Evolutionary conservation across 371 early-diverging fungal genomes (phyloP).

Genomic region (Circinella minor): DNA sequence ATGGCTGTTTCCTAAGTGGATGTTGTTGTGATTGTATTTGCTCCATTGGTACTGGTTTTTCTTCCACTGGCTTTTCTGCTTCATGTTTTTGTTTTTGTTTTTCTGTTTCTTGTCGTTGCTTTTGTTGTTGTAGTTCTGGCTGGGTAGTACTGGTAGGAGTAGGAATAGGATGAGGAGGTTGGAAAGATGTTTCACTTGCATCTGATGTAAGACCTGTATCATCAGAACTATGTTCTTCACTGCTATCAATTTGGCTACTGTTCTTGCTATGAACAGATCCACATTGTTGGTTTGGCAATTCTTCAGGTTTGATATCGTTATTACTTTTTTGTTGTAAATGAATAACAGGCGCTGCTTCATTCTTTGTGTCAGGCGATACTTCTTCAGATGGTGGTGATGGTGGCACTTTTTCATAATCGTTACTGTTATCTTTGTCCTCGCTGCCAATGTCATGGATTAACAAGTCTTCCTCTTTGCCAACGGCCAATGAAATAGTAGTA

Average conservation of each 20-base stretch:
- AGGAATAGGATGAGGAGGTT: not conserved
- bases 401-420: too few species aligned
- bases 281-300: not conserved
- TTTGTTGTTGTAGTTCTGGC: not conserved
- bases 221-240: constrained; percentile 4
- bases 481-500: too few species aligned
- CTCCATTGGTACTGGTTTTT: not conserved
- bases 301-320: not conserved
- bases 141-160: too few species aligned
- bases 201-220: constrained; percentile 1
- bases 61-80: too few species aligned
- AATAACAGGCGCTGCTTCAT: too few species aligned
- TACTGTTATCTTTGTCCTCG: too few species aligned
- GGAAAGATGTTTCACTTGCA: constrained; percentile 7
- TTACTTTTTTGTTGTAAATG: not conserved
- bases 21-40: not conserved
- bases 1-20: not conserved
- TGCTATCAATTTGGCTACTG: not conserved
- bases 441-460: too few species aligned
- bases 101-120: not conserved
- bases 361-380: too few species aligned
- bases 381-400: too few species aligned
- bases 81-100: not conserved
- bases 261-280: constrained; percentile 1
- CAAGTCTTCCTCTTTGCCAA: too few species aligned